Evolutionary conservation across 148 eudicot genomes (phyloP), one percentile per base, ranked within the genome.

Genomic region (Dysphania ambrosioides): DNA sequence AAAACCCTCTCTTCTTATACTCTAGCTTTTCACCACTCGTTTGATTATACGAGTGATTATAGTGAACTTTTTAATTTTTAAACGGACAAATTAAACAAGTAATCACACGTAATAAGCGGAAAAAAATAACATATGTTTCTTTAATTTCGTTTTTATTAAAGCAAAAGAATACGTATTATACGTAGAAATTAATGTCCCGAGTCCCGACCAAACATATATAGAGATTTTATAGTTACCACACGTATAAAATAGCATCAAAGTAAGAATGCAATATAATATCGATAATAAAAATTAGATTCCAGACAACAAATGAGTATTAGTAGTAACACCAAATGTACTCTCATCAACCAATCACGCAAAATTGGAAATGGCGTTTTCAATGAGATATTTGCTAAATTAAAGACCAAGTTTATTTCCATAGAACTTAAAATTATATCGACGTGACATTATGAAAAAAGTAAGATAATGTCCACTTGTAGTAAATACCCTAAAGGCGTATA

Each of bases 391-490:
- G 68, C 9, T 3, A 65, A 65, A 65, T 5, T 65, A 5, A 60
- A 34, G 29, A 36, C 68, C 35, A 62, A 18, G 16, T 8, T 16
- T 3, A 16, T 62, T 62, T 30, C 66, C 11, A 9, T 34, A 18
- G n/a, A 65, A 1, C 12, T 7, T 19, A 65, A 35, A 65, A 35
- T 36, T 21, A n/a, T n/a, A n/a, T 38, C 42, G 68, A 65, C 68
- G 8, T 36, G 47, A 65, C 68, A 35, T 35, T 36, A 35, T 65
- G 29, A 38, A 19, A 18, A 63, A 63, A 63, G 23, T 63, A 63
- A 32, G 68, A 65, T 65, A 65, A 65, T 21, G 27, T 65, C 44
- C 68, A 65, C 68, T 36, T 65, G 68, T 65, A 65, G 27, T 21
- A 65, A 47, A 65, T 65, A n/a, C 35, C 27, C 24, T n/a, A 65